A percentile compares a stretch with the other conserved stretches of the same genome.
phyloP scores from a whole-genome alignment of 2,329 filamentous ascomycete species.

The Colletotrichum shisoi region DNA sequence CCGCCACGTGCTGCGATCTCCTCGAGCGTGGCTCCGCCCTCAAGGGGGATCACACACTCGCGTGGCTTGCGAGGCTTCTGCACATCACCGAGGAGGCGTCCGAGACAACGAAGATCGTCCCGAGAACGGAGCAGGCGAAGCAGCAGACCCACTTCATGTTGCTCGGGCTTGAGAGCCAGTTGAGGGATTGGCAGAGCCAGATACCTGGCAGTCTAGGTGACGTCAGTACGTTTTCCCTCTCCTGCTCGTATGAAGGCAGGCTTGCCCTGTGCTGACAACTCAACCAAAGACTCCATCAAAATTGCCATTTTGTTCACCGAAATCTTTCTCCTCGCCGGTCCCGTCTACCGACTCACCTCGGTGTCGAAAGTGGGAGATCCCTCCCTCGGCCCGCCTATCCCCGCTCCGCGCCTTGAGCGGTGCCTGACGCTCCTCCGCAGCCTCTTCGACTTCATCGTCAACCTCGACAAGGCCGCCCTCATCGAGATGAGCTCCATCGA shows the following conservation, averaged over 20 bases:
- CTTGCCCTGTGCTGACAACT: constrained; percentile 23
- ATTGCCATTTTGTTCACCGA: constrained; percentile 46
- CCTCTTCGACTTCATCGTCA: constrained; percentile 48
- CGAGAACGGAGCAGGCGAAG: constrained; percentile 45
- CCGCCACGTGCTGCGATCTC: constrained; percentile 54
- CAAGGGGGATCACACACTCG: constrained; percentile 54
- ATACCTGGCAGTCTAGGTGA: constrained; percentile 44
- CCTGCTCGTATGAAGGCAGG: constrained; percentile 42
- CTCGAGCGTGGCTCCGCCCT: constrained; percentile 51
- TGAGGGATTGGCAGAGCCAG: constrained; percentile 51
- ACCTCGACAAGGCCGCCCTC: constrained; percentile 47
- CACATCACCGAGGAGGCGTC: constrained; percentile 53
- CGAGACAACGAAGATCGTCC: constrained; percentile 45
- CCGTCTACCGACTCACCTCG: constrained; percentile 42
- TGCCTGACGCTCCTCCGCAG: constrained; percentile 44
- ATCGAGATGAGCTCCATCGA: constrained; percentile 53
- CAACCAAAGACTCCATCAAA: constrained; percentile 9
- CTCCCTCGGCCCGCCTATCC: constrained; percentile 39
- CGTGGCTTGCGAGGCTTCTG: constrained; percentile 54
- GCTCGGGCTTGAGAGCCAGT: constrained; percentile 58
- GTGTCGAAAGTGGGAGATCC: constrained; percentile 31
- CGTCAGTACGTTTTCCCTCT: constrained; percentile 39
- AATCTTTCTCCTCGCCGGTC: constrained; percentile 52
- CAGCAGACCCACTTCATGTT: constrained; percentile 56
- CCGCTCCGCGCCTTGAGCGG: constrained; percentile 39